Conservation (phyloP, 2,329 filamentous ascomycete species). For the Herpotrichia juniperi region DNA sequence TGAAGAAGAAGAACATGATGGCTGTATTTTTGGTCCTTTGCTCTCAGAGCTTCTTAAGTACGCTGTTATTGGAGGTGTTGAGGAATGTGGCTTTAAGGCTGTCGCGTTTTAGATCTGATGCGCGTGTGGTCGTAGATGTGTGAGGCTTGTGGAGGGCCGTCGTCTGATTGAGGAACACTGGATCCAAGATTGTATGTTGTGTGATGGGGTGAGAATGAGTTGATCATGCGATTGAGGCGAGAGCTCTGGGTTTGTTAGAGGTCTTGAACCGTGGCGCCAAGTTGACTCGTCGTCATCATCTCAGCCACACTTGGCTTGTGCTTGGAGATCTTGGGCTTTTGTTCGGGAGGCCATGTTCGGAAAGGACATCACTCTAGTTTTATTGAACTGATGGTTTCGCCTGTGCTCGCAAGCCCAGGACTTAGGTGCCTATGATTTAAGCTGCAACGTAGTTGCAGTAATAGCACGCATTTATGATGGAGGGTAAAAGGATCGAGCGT, state of each 20-base stretch:
- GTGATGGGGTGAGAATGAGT: not conserved
- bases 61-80: not conserved
- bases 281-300: constrained; percentile 15
- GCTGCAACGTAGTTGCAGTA: no score
- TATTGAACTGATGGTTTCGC: no score
- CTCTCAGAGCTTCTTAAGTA: not conserved
- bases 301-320: constrained; percentile 35
- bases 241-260: not conserved
- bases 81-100: not conserved
- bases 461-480: no score
- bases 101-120: not conserved
- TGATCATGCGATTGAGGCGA: not conserved
- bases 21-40: not conserved
- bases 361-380: no score
- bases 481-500: no score
- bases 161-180: not conserved
- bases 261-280: constrained; percentile 22
- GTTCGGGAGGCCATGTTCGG: no score
- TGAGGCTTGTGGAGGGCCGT: not conserved
- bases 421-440: no score
- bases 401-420: no score
- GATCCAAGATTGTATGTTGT: not conserved
- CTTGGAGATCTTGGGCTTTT: not conserved
- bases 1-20: constrained; percentile 57
- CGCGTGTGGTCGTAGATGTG: not conserved